Conservation (phyloP, 805 yeast species). For the Metschnikowia aberdeeniae region DNA sequence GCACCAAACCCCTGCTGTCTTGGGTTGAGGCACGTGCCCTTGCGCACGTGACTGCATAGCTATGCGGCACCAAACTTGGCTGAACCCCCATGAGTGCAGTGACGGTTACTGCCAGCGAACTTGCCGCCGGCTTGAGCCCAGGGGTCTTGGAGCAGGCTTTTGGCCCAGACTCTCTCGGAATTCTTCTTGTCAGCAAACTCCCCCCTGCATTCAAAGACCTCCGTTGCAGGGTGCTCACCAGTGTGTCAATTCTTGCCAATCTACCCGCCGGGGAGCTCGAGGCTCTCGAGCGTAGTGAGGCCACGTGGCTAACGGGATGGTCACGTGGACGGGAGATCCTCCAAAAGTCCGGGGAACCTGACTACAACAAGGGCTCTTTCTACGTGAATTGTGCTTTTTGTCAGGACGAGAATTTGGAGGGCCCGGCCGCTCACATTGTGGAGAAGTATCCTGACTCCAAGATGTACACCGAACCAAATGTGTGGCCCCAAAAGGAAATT, state of each 20-base stretch:
- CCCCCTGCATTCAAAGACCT: slow-evolving; percentile 37
- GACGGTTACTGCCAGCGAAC: slow-evolving; percentile 26
- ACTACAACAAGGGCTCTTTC: slow-evolving; percentile 51
- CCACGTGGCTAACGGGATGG: slow-evolving; percentile 58
- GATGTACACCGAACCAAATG: slow-evolving; percentile 47
- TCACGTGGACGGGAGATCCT: slow-evolving; percentile 54
- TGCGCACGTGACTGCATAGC: not conserved
- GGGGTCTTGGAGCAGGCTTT: slow-evolving; percentile 41
- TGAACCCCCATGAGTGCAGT: slow-evolving; percentile 21
- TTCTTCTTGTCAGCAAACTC: slow-evolving; percentile 44
- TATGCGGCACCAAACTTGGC: not conserved
- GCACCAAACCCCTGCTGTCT: no score
- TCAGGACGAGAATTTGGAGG: slow-evolving; percentile 40
- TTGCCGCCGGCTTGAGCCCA: slow-evolving; percentile 29
- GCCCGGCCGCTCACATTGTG: slow-evolving; percentile 37
- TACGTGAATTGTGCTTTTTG: slow-evolving; percentile 58
- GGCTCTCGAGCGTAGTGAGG: slow-evolving; percentile 44
- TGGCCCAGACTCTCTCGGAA: slow-evolving; percentile 54
- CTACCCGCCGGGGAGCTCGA: slow-evolving; percentile 32
- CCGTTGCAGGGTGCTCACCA: slow-evolving; percentile 39
- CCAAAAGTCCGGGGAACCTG: slow-evolving; percentile 39
- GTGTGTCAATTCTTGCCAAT: slow-evolving; percentile 41
- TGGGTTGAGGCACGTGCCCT: no score
- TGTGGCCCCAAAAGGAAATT: slow-evolving; percentile 42
- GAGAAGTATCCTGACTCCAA: slow-evolving; percentile 28